phyloP scores from a whole-genome alignment of 208 protist genomes.

The Zelonia costaricensis region DNA sequence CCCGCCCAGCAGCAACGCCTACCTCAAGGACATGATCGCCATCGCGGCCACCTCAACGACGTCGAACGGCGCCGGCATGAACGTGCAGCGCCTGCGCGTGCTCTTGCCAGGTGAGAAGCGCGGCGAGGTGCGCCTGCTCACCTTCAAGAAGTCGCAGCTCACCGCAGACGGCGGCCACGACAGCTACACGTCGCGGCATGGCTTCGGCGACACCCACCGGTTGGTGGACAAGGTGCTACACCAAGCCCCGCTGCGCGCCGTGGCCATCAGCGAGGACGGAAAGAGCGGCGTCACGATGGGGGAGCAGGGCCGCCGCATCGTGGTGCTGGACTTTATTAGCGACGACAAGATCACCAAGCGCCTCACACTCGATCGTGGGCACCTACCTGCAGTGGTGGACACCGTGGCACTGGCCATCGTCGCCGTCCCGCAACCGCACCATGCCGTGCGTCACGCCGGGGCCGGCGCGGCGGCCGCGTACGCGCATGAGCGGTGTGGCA shows the following conservation, averaged over 20 bases:
- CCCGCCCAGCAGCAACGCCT: slow-evolving; percentile 31
- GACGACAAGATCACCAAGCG: slow-evolving; percentile 35
- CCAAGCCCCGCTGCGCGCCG: slow-evolving; percentile 44
- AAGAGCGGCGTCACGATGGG: slow-evolving; percentile 60
- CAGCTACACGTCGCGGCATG: neutral
- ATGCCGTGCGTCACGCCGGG: neutral
- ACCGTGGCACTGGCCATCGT: slow-evolving; percentile 37
- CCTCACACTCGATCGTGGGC: slow-evolving; percentile 40
- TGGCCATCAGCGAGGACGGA: slow-evolving; percentile 63
- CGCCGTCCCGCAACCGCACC: slow-evolving; percentile 15
- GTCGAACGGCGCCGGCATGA: slow-evolving; percentile 25
- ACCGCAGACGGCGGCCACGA: neutral
- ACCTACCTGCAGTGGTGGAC: slow-evolving; percentile 30
- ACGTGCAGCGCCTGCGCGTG: slow-evolving; percentile 32
- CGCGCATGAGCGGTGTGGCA: slow-evolving; percentile 16
- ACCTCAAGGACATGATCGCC: slow-evolving; percentile 40
- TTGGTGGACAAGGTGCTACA: slow-evolving; percentile 34
- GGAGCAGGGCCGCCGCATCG: slow-evolving; percentile 52
- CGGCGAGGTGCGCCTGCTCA: slow-evolving; percentile 49
- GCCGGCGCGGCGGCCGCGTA: neutral
- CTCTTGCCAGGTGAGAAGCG: slow-evolving; percentile 45
- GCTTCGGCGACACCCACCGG: slow-evolving; percentile 15
- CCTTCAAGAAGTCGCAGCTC: slow-evolving; percentile 27
- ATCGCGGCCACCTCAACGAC: slow-evolving; percentile 30
- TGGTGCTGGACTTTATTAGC: slow-evolving; percentile 47